These are phyloP conservation scores for Mortierella hygrophila DNA, from an alignment of 192 early-diverging fungal species.

Conservation along the genomic window DNA sequence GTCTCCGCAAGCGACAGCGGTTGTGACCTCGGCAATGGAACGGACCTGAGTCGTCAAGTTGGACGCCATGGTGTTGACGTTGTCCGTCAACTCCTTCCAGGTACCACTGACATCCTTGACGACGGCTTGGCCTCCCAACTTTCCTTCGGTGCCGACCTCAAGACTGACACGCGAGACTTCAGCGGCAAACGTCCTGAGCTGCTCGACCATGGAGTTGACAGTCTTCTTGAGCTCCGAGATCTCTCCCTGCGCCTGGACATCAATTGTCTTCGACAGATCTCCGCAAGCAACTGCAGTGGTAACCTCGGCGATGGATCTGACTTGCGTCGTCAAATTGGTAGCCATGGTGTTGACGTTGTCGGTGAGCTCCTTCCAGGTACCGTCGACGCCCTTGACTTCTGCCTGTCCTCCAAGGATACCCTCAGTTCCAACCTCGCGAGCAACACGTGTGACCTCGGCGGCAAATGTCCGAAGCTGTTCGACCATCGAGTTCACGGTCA, in stretches of 20 bases:
- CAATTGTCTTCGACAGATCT: constrained; percentile 72
- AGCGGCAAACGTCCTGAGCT: constrained; percentile 62
- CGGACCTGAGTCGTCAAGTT: constrained; percentile 75
- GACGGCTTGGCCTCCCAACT: constrained; percentile 3
- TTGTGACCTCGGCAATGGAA: constrained; percentile 70
- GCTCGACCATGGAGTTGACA: constrained; percentile 75
- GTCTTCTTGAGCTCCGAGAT: constrained; percentile 74
- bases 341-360: constrained; percentile 79
- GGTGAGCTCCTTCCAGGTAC: constrained; percentile 74
- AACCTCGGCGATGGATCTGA: constrained; percentile 76
- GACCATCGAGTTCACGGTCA: constrained; percentile 62
- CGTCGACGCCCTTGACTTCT: constrained; percentile 60
- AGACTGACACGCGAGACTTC: constrained; percentile 65
- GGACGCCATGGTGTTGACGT: constrained; percentile 76
- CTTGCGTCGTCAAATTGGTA: constrained; percentile 70
- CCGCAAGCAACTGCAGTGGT: constrained; percentile 72
- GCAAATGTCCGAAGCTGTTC: not conserved
- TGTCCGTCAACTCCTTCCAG: constrained; percentile 74
- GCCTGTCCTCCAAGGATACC: constrained; percentile 68
- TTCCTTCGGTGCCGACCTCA: constrained; percentile 47
- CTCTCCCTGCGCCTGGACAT: constrained; percentile 74
- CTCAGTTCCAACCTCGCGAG: constrained; percentile 71
- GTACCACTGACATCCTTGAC: constrained; percentile 68
- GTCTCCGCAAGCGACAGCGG: constrained; percentile 68
- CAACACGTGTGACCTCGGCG: constrained; percentile 70